Conservation (phyloP, 192 early-diverging fungal species). For the Dimargaris verticillata region DNA sequence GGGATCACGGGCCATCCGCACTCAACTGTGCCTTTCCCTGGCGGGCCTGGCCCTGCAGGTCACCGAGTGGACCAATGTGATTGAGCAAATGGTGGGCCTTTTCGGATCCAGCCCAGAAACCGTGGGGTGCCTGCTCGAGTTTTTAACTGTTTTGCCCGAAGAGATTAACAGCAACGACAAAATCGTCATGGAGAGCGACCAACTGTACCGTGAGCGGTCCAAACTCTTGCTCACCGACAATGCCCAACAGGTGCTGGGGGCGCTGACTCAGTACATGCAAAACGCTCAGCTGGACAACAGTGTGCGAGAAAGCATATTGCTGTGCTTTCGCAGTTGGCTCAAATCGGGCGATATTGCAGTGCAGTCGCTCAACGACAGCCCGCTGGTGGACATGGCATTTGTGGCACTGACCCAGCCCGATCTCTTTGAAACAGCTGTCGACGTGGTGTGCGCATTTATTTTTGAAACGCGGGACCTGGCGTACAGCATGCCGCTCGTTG, state of each 20-base stretch:
- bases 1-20: conserved; percentile 46
- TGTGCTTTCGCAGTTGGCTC: conserved; percentile 75
- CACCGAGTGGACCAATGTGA: conserved; percentile 63
- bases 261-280: conserved; percentile 55
- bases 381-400: conserved; percentile 55
- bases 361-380: conserved; percentile 37
- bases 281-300: conserved; percentile 32
- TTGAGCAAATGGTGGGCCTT: conserved; percentile 49
- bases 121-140: conserved; percentile 54
- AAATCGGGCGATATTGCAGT: conserved; percentile 60
- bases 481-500: conserved; percentile 34
- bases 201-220: conserved; percentile 35
- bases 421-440: conserved; percentile 71
- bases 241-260: conserved; percentile 45
- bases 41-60: conserved; percentile 74
- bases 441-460: conserved; percentile 69
- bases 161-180: conserved; percentile 54
- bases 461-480: conserved; percentile 41
- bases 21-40: conserved; percentile 67
- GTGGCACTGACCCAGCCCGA: conserved; percentile 45
- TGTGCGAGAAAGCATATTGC: conserved; percentile 43
- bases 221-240: conserved; percentile 44
- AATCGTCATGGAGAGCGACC: conserved; percentile 37
- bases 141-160: conserved; percentile 74
- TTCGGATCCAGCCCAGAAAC: conserved; percentile 46